Base-by-base conservation (phyloP, 768 basidiomycete genomes). In the Obba rivulosa region DNA sequence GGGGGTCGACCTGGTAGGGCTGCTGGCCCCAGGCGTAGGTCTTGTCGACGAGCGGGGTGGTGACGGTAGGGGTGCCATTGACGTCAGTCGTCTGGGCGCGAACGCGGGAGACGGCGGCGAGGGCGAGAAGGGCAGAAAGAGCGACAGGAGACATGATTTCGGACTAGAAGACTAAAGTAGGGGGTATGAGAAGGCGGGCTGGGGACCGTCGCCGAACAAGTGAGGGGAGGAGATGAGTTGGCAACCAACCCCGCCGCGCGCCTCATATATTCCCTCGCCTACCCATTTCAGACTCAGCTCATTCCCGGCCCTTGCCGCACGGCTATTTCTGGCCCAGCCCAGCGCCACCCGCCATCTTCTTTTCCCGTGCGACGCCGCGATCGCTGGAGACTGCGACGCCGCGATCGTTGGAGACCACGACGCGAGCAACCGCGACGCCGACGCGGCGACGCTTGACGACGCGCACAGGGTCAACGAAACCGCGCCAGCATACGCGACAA, bases 1-100 rank as follows among this genome's bases (percentile, higher is more conserved):
- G 64, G 37, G 72, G 62, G 41, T 77, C 73, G 34, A 69, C 78
- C 62, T 79, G 69, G 58, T 76, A 72, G 2, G 80, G 80, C 78
- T 80, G 43, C 9, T n/a, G 23, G 31, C 50, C 48, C 46, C 64
- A 65, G 4, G 57, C 18, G 50, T 60, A 65, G 36, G 50, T 49
- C 37, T 64, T 52, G 34, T 48, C 41, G 11, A 55, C 60, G 13
- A 69, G 61, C 13, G 69, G 67, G 16, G 59, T 60, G 43, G 55
- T 48, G 14, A 59, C 41, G 43, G 58, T 57, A 18, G 57, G 50
- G 14, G 58, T 41, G 20, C 45, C n/a, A 7, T 46, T n/a, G n/a
- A n/a, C n/a, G n/a, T n/a, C n/a, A n/a, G n/a, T 48, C n/a, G 43
- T 20, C 51, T 63, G 65, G 36, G 55, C 62, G 28, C 49, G 49